Base-by-base conservation (phyloP, 1,284 basidiomycete genomes). In the Marasmius fiardii region DNA sequence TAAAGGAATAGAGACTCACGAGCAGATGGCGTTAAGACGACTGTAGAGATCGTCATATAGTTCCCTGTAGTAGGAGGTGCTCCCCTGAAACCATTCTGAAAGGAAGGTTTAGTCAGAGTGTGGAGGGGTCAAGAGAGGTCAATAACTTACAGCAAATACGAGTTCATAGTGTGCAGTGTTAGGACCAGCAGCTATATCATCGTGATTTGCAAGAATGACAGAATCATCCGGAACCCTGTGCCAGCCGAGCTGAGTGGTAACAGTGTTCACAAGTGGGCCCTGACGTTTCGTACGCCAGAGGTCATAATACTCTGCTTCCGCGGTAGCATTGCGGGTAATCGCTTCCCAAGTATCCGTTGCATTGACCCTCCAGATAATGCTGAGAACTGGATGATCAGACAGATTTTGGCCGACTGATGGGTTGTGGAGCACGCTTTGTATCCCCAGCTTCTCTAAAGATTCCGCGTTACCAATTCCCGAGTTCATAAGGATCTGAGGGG, bases 321-420 rank as follows among this genome's bases (percentile, higher is more conserved):
- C 23, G 2, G 60, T 61, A 5, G 58, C 24, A 52, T 65, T 62
- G 7, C 66, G 58, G 11, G 48, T 23, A 45, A 65, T 11, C 28
- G 50, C 48, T 39, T 68, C 67, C 24, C 55, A 53, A 11, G 65
- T 63, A 41, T 65, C 52, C 8, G 55, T 61, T 18, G 47, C 49
- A 39, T 59, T 62, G 48, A 65, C 67, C 11, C 35, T 33, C 51
- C 51, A 71, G 24, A 61, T 52, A 54, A 60, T 62, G 20, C 55
- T 18, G 34, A 69, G 34, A 24, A 58, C 45, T 11, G 57, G 63
- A 62, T 77, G 74, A 60, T 76, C 75, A 54, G 65, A 62, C 23
- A 76, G 52, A 52, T 72, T 73, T 41, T 61, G 63, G 1, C 69
- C 70, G n/a, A 72, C 71, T 6, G 62, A 66, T 47, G 65, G 62